Percentiles rank a stretch among this genome's conserved stretches.
phyloP scores from a whole-genome alignment of 2,329 filamentous ascomycete genomes.

The Aspergillus quadrilineatus region DNA sequence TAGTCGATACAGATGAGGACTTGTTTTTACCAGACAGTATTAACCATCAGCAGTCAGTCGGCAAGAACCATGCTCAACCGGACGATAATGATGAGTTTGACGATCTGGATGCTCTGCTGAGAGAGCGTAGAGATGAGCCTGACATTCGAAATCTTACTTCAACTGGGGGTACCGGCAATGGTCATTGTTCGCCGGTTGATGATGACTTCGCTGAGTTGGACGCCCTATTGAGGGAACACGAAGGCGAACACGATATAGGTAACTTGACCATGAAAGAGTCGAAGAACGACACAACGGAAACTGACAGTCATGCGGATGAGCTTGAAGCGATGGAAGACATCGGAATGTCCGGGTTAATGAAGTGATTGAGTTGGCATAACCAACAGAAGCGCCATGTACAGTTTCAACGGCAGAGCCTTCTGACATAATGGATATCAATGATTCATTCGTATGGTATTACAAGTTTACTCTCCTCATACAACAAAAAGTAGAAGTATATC shows the following conservation, averaged over 20 bases:
- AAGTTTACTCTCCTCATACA: not conserved
- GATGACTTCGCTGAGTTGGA: conserved; percentile 52
- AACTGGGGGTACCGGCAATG: conserved; percentile 4
- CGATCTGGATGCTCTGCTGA: conserved; percentile 46
- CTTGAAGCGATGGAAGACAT: conserved; percentile 62
- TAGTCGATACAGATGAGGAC: conserved; percentile 3
- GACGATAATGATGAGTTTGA: conserved; percentile 29
- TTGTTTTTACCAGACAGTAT: conserved; percentile 35
- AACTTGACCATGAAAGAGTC: not conserved
- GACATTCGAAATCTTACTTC: not conserved
- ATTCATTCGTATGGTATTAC: not conserved
- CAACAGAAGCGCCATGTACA: too few species aligned
- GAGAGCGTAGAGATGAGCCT: conserved; percentile 42
- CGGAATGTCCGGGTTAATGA: conserved; percentile 19
- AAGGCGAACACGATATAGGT: conserved; percentile 13
- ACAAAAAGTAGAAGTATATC: conserved; percentile 5
- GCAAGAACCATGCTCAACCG: conserved; percentile 22
- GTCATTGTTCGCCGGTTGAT: conserved; percentile 22
- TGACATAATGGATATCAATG: not conserved
- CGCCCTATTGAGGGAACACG: conserved; percentile 43
- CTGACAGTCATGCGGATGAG: conserved; percentile 3
- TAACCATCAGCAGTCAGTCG: conserved; percentile 13
- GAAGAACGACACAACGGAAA: not conserved
- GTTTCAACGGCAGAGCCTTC: not conserved
- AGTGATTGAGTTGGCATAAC: not conserved